Evolutionary conservation across 345 rosid genomes (phyloP).

Genomic region (Gossypium mustelinum): DNA sequence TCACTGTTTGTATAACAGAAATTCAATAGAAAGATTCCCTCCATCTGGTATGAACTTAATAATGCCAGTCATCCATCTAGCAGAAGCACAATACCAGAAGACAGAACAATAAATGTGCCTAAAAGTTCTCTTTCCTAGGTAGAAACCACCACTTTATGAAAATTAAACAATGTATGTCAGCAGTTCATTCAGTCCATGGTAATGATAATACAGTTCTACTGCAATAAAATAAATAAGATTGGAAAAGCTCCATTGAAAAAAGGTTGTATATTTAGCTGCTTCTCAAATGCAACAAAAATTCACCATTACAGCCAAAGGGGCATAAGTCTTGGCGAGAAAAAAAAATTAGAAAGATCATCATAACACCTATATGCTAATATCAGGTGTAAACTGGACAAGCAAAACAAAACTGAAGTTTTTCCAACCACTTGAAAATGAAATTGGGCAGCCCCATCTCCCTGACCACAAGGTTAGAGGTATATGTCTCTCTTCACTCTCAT

Average conservation of each 20-base stretch:
- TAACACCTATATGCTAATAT: background rate
- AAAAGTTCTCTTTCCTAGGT: background rate
- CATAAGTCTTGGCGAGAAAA: background rate
- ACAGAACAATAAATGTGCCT: background rate
- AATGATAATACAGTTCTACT: background rate
- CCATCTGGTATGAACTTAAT: background rate
- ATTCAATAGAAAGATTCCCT: background rate
- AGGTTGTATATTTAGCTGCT: background rate
- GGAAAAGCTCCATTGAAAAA: background rate
- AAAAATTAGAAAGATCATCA: background rate
- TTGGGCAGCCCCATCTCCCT: background rate
- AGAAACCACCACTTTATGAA: background rate
- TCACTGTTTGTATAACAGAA: background rate
- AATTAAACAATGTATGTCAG: background rate
- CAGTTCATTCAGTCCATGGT: background rate
- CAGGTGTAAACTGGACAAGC: background rate
- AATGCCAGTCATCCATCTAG: background rate
- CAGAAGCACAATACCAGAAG: background rate
- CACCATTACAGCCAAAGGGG: background rate
- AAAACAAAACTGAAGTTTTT: background rate
- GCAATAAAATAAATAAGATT: background rate
- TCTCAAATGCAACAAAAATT: background rate
- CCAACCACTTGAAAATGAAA: background rate
- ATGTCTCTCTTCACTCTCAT: slow-evolving; percentile 17
- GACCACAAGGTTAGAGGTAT: background rate